These are phyloP conservation scores for Przewalskia tangutica DNA, from an alignment of 257 asterid species.

Conservation along the genomic window DNA sequence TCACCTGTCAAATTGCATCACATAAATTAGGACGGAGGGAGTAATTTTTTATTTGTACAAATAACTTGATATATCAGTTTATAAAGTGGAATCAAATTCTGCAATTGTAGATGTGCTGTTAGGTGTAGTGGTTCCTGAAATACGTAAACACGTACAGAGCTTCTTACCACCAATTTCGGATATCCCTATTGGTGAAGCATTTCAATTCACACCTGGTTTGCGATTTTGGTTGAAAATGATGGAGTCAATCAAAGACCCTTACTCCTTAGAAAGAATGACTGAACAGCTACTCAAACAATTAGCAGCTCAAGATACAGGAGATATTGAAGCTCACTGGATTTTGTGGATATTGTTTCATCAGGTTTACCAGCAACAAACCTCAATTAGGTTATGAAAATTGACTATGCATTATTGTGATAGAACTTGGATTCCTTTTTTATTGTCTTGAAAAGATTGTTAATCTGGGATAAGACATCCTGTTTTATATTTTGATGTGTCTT, in stretches of 20 bases:
- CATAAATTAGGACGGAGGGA: neutral
- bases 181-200: conserved; percentile 23
- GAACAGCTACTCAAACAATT: conserved; percentile 74
- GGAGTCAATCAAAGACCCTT: conserved; percentile 68
- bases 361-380: conserved; percentile 31
- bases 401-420: conserved; percentile 6
- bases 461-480: neutral
- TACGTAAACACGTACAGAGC: conserved; percentile 46
- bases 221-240: conserved; percentile 71
- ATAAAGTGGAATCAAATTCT: conserved; percentile 3
- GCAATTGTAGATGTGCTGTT: conserved; percentile 56
- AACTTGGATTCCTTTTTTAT: neutral
- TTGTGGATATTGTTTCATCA: conserved; percentile 68
- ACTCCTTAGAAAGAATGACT: conserved; percentile 82
- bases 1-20: neutral
- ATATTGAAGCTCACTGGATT: conserved; percentile 82
- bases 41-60: neutral
- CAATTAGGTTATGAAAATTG: conserved; percentile 43
- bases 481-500: neutral
- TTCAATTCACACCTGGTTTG: conserved; percentile 48
- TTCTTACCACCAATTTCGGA: conserved; percentile 32
- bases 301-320: conserved; percentile 46
- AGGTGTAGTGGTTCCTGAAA: conserved; percentile 49
- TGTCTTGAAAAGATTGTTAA: conserved; percentile 1
- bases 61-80: neutral